Base-by-base conservation (phyloP, 2,329 filamentous ascomycete species). In the Xylaria sp. region DNA sequence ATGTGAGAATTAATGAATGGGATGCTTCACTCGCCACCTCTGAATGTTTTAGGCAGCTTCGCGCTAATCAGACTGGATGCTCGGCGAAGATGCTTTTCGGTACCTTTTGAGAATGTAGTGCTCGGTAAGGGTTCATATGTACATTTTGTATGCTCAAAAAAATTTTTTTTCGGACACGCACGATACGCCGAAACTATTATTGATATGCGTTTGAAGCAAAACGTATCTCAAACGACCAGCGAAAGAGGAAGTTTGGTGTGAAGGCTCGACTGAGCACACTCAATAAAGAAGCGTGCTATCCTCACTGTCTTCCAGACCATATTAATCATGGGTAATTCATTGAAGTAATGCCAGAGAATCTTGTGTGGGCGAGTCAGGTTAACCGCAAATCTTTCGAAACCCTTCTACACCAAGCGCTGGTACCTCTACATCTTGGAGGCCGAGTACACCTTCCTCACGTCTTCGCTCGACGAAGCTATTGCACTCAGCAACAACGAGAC, bases 381-480 rank as follows among this genome's bases (percentile, higher is more conserved):
- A 67, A 70, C 65, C 76, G 48, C 67, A 68, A 36, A 77, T 58
- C 64, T 79, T 79, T 67, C 86, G 83, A 73, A 91, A 88, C 2
- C 88, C 86, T 72, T 92, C 90, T 6, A 92, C 87, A 1, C 87
- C 86, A 25, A 92, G 81, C 6, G 83, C 84, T 2, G 90, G 90
- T 51, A 91, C 90, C 79, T 95, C 92, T 51, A 95, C 89, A 52
- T 90, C 88, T 72, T 83, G 84, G 68, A 93, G 86, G 0, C 83
- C 83, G 1, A 88, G 85, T 10, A 94, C 88, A 54, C 92, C 92
- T 77, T 96, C 93, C 56, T 89, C 89, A 61, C 90, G 89, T 64
- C 93, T 86, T 55, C 92, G 85, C 67, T 95, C 92, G 39, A 94
- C 89, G 79, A 95, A 96, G 76, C 89, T 92, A 80, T 94, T 93